These are phyloP conservation scores for Pseudogymnoascus sp. DNA, from an alignment of 2,329 filamentous ascomycete species.

Conservation along the genomic window DNA sequence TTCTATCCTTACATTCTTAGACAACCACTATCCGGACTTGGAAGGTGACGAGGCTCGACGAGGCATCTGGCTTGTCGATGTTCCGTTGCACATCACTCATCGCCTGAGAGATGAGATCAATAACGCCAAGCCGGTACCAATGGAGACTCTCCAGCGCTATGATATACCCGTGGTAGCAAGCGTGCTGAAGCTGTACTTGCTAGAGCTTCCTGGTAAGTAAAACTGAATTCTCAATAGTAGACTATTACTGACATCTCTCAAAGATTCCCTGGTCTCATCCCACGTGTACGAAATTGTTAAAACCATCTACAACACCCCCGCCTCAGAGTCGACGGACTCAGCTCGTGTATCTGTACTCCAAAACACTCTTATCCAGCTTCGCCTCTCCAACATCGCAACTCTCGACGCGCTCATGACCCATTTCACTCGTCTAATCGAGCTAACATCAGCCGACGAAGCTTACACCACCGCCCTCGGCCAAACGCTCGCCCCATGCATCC, in stretches of 20 bases:
- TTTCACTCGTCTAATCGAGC: conserved; percentile 91
- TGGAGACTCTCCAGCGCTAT: conserved; percentile 74
- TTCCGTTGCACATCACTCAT: conserved; percentile 78
- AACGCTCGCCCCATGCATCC: conserved; percentile 72
- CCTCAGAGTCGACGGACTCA: conserved; percentile 67
- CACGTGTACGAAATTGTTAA: conserved; percentile 99
- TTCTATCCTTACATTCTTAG: conserved; percentile 86
- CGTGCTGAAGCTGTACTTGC: conserved; percentile 84
- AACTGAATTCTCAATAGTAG: conserved; percentile 23
- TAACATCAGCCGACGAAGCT: conserved; percentile 88
- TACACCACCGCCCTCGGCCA: conserved; percentile 72
- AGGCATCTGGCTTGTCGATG: conserved; percentile 89
- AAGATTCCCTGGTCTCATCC: conserved; percentile 95
- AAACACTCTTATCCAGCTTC: conserved; percentile 88
- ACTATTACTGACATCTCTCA: conserved; percentile 17
- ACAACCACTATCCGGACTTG: conserved; percentile 94
- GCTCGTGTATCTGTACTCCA: conserved; percentile 86
- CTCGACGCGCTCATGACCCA: conserved; percentile 97
- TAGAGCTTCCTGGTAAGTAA: conserved; percentile 79
- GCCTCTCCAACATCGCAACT: conserved; percentile 96
- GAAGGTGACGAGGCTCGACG: conserved; percentile 92
- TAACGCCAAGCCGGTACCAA: conserved; percentile 71
- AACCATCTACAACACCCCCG: conserved; percentile 84
- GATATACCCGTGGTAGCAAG: conserved; percentile 93
- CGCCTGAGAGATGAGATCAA: conserved; percentile 77